Base-by-base conservation (phyloP, 306 rosid species). In the Sechiopsis laciniata region DNA sequence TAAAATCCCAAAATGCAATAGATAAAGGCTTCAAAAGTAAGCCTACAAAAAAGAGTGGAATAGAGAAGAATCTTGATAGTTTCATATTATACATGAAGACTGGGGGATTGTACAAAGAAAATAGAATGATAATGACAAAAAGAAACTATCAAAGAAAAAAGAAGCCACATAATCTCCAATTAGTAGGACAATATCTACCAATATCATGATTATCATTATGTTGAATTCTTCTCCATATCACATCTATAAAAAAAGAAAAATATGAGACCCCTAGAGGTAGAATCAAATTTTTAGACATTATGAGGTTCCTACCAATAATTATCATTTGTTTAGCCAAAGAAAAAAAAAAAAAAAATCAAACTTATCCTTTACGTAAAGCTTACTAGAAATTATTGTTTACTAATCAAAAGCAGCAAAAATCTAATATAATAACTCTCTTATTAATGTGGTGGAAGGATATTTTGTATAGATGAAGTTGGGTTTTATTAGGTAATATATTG, bases 41-140 rank as follows among this genome's bases (percentile, higher is more conserved):
- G 74, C 74, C 51, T 24, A 15, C 74, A 68, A 42, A 42, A 42
- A 42, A 46, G 10, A 7, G 73, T 48, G 40, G 40, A 22, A 46
- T 15, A 6, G 3, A 13, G 73, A 8, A 21, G 12, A 21, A 17
- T 45, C 12, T 17, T 11, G 0, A 4, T 3, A 13, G 14, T 66
- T 35, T 35, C 12, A 63, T 62, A 62, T 40, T 29, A 35, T 16
- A 63, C 8, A 56, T 53, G 56, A 19, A 32, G 5, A 32, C 37
- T 32, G 37, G 3, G 3, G 37, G 37, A 32, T 32, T 2, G 37
- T 3, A 32, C 37, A 32, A 64, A 63, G 7, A 20, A 57, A 16
- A 58, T 58, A 10, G 8, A 60, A 60, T 60, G 17, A 59, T 13
- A 60, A 24, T 22, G 40, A 62, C 3, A 62, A 29, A 61, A 26